These are phyloP conservation scores for Typha latifolia DNA, from an alignment of 176 grass and related monocot genomes.

Conservation along the genomic window DNA sequence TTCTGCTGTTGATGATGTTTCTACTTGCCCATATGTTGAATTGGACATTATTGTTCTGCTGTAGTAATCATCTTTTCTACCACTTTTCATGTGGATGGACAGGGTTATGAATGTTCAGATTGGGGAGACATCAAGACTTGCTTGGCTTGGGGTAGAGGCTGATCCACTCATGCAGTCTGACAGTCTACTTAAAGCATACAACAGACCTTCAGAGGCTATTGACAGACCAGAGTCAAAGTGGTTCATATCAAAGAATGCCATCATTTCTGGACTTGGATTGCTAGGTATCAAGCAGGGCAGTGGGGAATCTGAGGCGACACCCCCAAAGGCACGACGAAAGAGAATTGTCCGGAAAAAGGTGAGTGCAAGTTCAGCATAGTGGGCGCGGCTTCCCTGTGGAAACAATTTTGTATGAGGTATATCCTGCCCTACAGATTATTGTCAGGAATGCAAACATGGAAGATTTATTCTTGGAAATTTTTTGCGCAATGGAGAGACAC, in stretches of 20 bases:
- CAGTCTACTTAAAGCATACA: slow-evolving; percentile 60
- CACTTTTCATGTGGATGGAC: slow-evolving; percentile 18
- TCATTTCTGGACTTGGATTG: slow-evolving; percentile 81
- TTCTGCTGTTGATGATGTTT: background rate
- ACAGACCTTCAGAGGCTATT: slow-evolving; percentile 36
- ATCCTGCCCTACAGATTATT: background rate
- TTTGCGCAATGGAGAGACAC: background rate
- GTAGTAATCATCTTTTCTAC: background rate
- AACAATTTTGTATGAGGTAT: slow-evolving; percentile 43
- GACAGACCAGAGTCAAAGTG: slow-evolving; percentile 66
- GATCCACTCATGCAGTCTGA: slow-evolving; percentile 61
- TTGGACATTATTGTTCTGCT: background rate
- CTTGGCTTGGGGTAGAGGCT: slow-evolving; percentile 79
- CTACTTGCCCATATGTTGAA: too few species aligned
- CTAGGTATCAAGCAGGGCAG: slow-evolving; percentile 71
- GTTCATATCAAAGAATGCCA: slow-evolving; percentile 95
- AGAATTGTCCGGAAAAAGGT: slow-evolving; percentile 85
- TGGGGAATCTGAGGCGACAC: slow-evolving; percentile 30
- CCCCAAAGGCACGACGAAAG: slow-evolving; percentile 64
- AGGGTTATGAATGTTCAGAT: slow-evolving; percentile 70
- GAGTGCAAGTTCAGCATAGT: slow-evolving; percentile 41
- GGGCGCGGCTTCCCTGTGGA: slow-evolving; percentile 21
- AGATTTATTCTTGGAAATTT: background rate
- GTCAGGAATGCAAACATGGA: background rate
- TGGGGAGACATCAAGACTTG: slow-evolving; percentile 72